Conservation (phyloP, 2,329 filamentous ascomycete genomes). For the Paramyrothecium roridum region DNA sequence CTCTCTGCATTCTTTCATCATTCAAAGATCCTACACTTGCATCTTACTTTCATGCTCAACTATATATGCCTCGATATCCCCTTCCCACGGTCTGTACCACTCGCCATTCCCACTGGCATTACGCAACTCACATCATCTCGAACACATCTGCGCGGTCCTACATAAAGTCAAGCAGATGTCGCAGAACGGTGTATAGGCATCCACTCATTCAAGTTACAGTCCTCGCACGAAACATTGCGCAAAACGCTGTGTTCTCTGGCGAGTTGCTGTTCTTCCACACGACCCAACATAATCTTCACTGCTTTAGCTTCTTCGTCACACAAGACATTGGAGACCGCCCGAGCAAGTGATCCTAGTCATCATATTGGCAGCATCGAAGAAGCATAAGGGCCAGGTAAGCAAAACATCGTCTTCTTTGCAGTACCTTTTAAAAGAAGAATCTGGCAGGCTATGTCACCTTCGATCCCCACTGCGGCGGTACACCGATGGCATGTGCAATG, state of each 20-base stretch:
- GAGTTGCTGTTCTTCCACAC: conserved; percentile 15
- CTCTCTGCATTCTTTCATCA: conserved; percentile 13
- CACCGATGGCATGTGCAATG: too few relatives aligned
- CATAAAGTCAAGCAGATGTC: conserved; percentile 20
- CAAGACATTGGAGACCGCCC: conserved; percentile 11
- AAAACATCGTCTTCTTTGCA: too few relatives aligned
- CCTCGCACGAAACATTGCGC: conserved; percentile 15
- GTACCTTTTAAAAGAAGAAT: too few relatives aligned
- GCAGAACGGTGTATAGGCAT: conserved; percentile 35
- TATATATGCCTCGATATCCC: not conserved
- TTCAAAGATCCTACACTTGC: too few relatives aligned
- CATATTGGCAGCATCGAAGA: not conserved
- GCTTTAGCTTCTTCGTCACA: conserved; percentile 17
- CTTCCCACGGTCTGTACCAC: not conserved
- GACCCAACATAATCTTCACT: conserved; percentile 8
- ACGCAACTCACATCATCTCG: not conserved
- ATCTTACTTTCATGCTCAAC: not conserved
- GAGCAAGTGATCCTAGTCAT: not conserved
- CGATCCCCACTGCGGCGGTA: too few relatives aligned
- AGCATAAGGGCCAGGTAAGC: not conserved
- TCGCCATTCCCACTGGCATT: not conserved
- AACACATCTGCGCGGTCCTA: conserved; percentile 19
- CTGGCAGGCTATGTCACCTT: too few relatives aligned
- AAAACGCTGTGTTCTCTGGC: conserved; percentile 20
- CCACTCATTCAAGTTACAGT: conserved; percentile 26